These are phyloP conservation scores for Pseudogymnoascus sp. DNA, from an alignment of 2,329 filamentous ascomycete genomes.

Conservation along the genomic window DNA sequence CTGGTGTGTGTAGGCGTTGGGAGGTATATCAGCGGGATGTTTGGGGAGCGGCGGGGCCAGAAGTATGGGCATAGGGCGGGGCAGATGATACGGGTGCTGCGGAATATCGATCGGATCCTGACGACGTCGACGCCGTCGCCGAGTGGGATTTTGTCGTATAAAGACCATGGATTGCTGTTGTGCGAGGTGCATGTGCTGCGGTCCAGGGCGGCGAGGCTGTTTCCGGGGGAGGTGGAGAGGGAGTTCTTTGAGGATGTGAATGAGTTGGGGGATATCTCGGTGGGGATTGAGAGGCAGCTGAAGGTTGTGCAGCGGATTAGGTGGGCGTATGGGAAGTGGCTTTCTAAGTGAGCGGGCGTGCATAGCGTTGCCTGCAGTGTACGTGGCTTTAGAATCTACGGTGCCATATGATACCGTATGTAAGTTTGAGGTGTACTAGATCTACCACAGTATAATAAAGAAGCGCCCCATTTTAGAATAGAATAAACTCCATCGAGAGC, in stretches of 20 bases:
- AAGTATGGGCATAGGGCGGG: constrained; percentile 58
- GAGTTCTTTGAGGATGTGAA: constrained; percentile 86
- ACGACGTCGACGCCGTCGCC: constrained; percentile 61
- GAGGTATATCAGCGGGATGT: constrained; percentile 62
- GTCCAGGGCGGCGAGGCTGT: constrained; percentile 55
- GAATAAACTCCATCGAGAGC: not conserved
- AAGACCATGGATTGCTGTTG: constrained; percentile 82
- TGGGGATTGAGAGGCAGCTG: constrained; percentile 69
- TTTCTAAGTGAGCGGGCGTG: constrained; percentile 26
- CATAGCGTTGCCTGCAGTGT: not conserved
- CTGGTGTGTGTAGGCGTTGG: constrained; percentile 71
- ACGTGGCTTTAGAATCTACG: not conserved
- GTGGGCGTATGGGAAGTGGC: constrained; percentile 83
- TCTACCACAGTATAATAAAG: not conserved
- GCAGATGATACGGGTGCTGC: constrained; percentile 67
- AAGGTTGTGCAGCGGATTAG: constrained; percentile 75
- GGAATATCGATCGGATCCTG: constrained; percentile 80
- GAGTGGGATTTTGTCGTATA: constrained; percentile 75
- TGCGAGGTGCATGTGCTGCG: constrained; percentile 84
- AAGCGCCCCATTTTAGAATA: not conserved
- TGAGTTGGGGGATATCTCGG: constrained; percentile 73
- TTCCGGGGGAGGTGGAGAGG: constrained; percentile 68
- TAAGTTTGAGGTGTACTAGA: not conserved
- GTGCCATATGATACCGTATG: not conserved
- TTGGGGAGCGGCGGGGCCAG: constrained; percentile 65